phyloP scores from a whole-genome alignment of 768 basidiomycete species.

The Suillus ampliporus region DNA sequence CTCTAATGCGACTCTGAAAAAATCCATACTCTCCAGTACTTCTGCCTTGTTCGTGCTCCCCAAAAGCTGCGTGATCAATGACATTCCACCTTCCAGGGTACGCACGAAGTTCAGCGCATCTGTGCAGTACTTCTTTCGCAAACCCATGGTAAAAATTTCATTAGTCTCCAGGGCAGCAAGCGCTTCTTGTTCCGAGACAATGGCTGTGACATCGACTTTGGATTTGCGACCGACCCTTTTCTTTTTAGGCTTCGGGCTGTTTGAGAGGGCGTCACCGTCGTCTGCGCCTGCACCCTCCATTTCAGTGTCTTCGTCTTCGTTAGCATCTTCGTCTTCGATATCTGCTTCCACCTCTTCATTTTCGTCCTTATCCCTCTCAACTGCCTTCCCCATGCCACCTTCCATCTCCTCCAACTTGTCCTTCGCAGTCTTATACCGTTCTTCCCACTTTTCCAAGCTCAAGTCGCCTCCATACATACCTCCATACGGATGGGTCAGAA shows the following conservation, averaged over 20 bases:
- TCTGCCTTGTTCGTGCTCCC: slow-evolving; percentile 88
- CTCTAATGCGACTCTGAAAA: slow-evolving; percentile 82
- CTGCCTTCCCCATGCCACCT: slow-evolving; percentile 64
- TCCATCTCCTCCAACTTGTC: slow-evolving; percentile 77
- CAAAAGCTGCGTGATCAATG: slow-evolving; percentile 74
- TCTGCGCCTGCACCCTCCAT: slow-evolving; percentile 39
- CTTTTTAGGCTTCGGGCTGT: slow-evolving; percentile 43
- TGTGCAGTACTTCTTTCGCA: slow-evolving; percentile 85
- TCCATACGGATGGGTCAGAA: slow-evolving; percentile 90
- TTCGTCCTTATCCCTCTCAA: slow-evolving; percentile 47
- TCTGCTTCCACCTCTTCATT: slow-evolving; percentile 43
- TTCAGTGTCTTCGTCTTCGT: slow-evolving; percentile 26
- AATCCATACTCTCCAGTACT: slow-evolving; percentile 86
- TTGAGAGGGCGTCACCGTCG: slow-evolving; percentile 46
- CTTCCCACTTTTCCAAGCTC: slow-evolving; percentile 73
- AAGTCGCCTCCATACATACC: slow-evolving; percentile 83
- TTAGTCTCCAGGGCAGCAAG: slow-evolving; percentile 72
- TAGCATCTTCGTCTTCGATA: slow-evolving; percentile 37
- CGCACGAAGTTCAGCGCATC: slow-evolving; percentile 88
- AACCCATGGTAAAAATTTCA: slow-evolving; percentile 65
- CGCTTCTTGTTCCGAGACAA: slow-evolving; percentile 73
- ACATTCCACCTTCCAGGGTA: slow-evolving; percentile 69
- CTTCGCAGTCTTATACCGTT: slow-evolving; percentile 65
- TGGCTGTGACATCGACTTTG: slow-evolving; percentile 69
- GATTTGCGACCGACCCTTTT: slow-evolving; percentile 68